Base-by-base conservation (phyloP, 441 rosid species). In the Eruca vesicaria region DNA sequence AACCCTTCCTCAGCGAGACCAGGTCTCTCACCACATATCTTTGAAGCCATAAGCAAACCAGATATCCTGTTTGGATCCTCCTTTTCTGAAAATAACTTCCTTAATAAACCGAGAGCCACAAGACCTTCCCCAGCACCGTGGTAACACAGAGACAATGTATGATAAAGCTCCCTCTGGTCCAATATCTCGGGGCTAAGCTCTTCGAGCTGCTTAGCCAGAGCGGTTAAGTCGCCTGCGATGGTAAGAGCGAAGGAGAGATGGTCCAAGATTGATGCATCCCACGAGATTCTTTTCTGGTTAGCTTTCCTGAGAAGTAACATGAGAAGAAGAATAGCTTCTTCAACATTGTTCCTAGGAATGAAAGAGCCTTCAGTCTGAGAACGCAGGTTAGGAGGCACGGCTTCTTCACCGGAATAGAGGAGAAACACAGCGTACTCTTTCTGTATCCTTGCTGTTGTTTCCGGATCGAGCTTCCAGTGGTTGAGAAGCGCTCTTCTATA, bases 191-290 rank as follows among this genome's bases (percentile, higher is more conserved):
- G 97, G 66, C 79, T 84, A 81, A 93, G 79, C 81, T 82, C 94
- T 81, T 93, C 94, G 2, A 86, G 64, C 48, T 86, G 91, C 77
- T 74, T 72, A 73, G 94, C 92, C 32, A 93, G 79, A 70, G 91
- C 81, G 36, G 78, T 78, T 56, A 86, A 60, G 67, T 87, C 90
- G 56, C 96, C 90, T 1, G 93, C 88, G 1, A 89, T 62, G 5
- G 96, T 81, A 48, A 93, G 89, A 74, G 94, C 94, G 77, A 89
- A 93, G 0, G 90, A 70, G 43, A 93, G 86, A 80, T 93, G 97
- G 80, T 91, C 96, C 83, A 93, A 78, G 80, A 93, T 85, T 5
- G 96, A 81, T 1, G 86, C 79, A 36, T 93, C 98, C 98, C 97
- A 91, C 28, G 56, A 78, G 63, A 89, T 91, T 78, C 79, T 87